Conservation (phyloP, 2,329 filamentous ascomycete species). For the Microsporum canis region DNA sequence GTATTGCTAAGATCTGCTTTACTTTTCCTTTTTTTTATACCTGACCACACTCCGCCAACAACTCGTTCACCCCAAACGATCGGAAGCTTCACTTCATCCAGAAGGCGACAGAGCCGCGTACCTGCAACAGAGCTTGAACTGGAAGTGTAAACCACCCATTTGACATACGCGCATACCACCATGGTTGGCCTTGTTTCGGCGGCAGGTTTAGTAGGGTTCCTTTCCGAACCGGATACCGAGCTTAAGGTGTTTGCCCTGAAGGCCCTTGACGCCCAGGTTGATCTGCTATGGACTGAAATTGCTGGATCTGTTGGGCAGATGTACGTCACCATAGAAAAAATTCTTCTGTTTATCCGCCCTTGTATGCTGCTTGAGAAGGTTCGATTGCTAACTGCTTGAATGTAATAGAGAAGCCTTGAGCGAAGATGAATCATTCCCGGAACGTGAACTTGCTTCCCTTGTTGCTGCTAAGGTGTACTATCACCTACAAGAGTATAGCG, state of each 20-base stretch:
- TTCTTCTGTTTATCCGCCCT: constrained; percentile 2
- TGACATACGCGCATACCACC: constrained; percentile 18
- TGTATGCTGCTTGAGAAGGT: neutral
- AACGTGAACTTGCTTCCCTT: constrained; percentile 85
- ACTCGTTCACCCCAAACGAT: neutral
- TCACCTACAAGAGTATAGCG: constrained; percentile 95
- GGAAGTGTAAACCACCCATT: neutral
- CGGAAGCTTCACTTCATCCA: neutral
- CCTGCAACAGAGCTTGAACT: neutral
- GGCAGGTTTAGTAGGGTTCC: constrained; percentile 86
- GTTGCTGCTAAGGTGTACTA: constrained; percentile 98
- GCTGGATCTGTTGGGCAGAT: constrained; percentile 86
- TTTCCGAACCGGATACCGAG: constrained; percentile 87
- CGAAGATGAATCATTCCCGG: constrained; percentile 88
- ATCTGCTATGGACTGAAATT: constrained; percentile 95
- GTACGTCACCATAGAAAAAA: constrained; percentile 43
- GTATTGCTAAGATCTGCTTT: constrained; percentile 1
- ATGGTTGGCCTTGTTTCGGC: constrained; percentile 95
- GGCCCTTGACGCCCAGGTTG: constrained; percentile 90
- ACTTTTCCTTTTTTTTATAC: neutral
- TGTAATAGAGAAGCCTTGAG: constrained; percentile 76
- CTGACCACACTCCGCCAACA: neutral
- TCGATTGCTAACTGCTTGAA: constrained; percentile 6
- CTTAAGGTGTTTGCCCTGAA: constrained; percentile 91
- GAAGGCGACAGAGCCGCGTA: neutral